Base-by-base conservation (phyloP, 176 grass and related monocot species). In the Carex kokanica region DNA sequence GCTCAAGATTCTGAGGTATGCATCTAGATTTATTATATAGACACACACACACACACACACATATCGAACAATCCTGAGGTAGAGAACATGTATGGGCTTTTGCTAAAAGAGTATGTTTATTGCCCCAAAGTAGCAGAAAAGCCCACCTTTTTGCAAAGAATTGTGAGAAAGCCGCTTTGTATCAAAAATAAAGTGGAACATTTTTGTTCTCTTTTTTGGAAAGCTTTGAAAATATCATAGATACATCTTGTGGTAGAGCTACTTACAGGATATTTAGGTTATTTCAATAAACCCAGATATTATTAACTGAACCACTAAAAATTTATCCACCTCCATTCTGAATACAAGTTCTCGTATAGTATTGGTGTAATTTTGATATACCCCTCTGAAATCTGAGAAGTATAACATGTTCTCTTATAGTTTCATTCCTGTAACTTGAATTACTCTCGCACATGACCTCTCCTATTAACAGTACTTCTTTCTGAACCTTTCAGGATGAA, bases 1-100 rank as follows among this genome's bases (percentile, higher is more conserved):
- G 87, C 92, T 45, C 87, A 94, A 72, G 92, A 98, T 68, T 87
- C 69, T 45, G 84, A 98, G 88, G 95, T 98, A 88, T 5, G 73
- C 51, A 34, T 78, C 73, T 78, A 53, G 4, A 51, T 47, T 25
- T 27, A 74, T 23, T 15, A 14, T 3, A 74, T 4, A 27, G 0
- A 8, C 9, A 52, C 40, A 14, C 1, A 53, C 14, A 70, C 3
- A 2, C 34, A 36, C 34, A 24, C 5, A 53, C 14, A 70, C 3
- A 2, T 70, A 2, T 70, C 15, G 29, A 2, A 2, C 23, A 74
- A 54, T 75, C 15, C 29, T 36, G 31, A 69, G 14, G 4, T 69
- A n/a, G 5, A 36, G 16, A 68, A 68, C 27, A 68, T 68, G 36
- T 68, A 68, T 24, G n/a, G 8, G 7, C 21, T 61, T 27, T 45